phyloP scores from a whole-genome alignment of 2,329 filamentous ascomycete species.

The Trichoderma hamatum region DNA sequence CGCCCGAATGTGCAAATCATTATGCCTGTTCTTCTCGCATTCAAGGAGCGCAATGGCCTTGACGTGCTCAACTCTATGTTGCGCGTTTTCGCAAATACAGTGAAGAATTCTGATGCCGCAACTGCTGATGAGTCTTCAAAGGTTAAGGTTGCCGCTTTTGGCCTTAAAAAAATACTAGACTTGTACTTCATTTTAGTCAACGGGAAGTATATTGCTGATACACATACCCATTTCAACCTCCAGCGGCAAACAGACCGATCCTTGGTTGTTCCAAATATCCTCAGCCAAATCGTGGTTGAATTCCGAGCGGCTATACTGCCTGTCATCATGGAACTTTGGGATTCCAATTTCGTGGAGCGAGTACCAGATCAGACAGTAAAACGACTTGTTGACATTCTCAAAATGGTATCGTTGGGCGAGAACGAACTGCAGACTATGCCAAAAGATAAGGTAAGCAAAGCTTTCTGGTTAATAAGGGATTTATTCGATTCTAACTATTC shows the following conservation, averaged over 20 bases:
- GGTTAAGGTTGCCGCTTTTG: slow-evolving; percentile 55
- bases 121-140: slow-evolving; percentile 51
- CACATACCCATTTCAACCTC: slow-evolving; percentile 59
- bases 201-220: slow-evolving; percentile 79
- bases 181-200: slow-evolving; percentile 78
- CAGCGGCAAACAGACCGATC: slow-evolving; percentile 48
- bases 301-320: slow-evolving; percentile 79
- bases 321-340: slow-evolving; percentile 78
- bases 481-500: neutral
- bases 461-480: neutral
- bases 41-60: slow-evolving; percentile 80
- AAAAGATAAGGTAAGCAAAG: slow-evolving; percentile 59
- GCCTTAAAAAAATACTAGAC: slow-evolving; percentile 80
- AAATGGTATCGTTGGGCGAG: slow-evolving; percentile 75
- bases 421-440: slow-evolving; percentile 66
- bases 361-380: slow-evolving; percentile 76
- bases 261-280: slow-evolving; percentile 46
- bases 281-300: slow-evolving; percentile 82
- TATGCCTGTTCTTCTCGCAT: slow-evolving; percentile 80
- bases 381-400: slow-evolving; percentile 80
- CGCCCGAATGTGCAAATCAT: slow-evolving; percentile 58
- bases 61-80: slow-evolving; percentile 73
- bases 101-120: slow-evolving; percentile 43
- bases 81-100: slow-evolving; percentile 57
- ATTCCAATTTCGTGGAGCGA: slow-evolving; percentile 80